phyloP scores from a whole-genome alignment of 805 yeast species.

The Metschnikowia chrysomelidarum region DNA sequence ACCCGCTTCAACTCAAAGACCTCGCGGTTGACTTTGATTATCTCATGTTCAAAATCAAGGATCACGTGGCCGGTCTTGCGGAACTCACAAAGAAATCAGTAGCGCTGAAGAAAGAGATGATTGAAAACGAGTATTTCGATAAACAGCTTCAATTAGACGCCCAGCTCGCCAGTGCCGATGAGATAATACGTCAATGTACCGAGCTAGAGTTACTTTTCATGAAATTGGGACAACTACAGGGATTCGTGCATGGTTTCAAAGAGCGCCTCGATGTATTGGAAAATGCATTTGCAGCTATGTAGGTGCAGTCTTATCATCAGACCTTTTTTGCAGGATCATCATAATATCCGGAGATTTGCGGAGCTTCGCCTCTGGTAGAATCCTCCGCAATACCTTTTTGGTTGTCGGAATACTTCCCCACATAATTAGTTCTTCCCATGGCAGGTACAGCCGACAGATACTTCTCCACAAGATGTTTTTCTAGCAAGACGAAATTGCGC shows the following conservation, averaged over 20 bases:
- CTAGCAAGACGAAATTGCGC: slow-evolving; percentile 29
- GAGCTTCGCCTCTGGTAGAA: no score
- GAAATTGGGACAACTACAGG: slow-evolving; percentile 50
- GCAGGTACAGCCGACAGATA: no score
- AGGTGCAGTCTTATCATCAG: not conserved
- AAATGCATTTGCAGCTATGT: slow-evolving; percentile 8
- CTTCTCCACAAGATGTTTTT: slow-evolving; percentile 36
- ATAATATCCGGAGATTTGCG: slow-evolving; percentile 3
- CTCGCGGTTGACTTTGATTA: slow-evolving; percentile 65
- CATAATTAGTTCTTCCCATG: no score
- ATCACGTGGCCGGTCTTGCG: slow-evolving; percentile 48
- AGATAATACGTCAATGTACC: slow-evolving; percentile 43
- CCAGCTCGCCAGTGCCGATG: slow-evolving; percentile 40
- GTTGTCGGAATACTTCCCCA: not conserved
- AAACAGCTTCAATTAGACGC: slow-evolving; percentile 31
- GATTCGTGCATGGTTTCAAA: slow-evolving; percentile 28
- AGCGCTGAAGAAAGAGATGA: slow-evolving; percentile 28
- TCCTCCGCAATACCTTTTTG: no score
- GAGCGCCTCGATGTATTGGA: slow-evolving; percentile 20
- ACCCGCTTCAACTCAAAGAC: slow-evolving; percentile 61
- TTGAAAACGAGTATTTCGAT: slow-evolving; percentile 21
- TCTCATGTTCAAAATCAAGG: slow-evolving; percentile 59
- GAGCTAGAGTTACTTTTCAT: slow-evolving; percentile 51
- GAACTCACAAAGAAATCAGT: slow-evolving; percentile 36
- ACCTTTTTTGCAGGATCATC: slow-evolving; percentile 5